Base-by-base conservation (phyloP, 768 basidiomycete genomes). In the Lactarius indigo region DNA sequence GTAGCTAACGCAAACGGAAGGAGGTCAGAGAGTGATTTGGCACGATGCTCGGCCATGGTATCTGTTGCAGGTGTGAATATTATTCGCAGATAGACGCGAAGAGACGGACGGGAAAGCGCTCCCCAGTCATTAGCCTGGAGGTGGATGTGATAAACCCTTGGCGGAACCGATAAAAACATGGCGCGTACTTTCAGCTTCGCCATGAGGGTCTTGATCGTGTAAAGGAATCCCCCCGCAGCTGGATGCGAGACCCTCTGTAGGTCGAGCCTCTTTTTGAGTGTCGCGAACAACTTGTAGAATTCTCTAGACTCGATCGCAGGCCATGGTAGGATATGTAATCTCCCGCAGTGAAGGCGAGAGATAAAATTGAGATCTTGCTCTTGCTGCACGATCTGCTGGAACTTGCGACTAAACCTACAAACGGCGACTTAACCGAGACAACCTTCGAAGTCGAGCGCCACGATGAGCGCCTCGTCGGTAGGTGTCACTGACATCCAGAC, bases 401-500 rank as follows among this genome's bases (percentile, higher is more conserved):
- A 84, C 66, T 87, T 85, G 8, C 81, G 76, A 1, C 77, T 79
- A 70, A 87, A 87, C 64, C 85, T 87, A 39, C 7, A 18, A 39
- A 52, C 9, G 56, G 15, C 18, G n/a, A 39, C 23, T 47, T 62
- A 47, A 57, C 37, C 23, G 41, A 26, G 20, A n/a, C 52, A 12
- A 80, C 87, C 87, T 80, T 88, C 87, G 42, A 88, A 88, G 64
- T 88, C 87, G 5, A 88, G 78, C 5, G 87, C 81, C 1, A 88
- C 85, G 15, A 88, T 75, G 13, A 88, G 70, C 0, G 74, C 73
- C 30, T 85, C 82, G 61, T 81, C 76, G 0, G 86, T 87, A 0
- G 87, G 87, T 2, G 87, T 86, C 5, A 85, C 84, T 1, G 86
- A 87, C 81, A 87, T 82, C 87, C 86, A 87, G 2, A 87, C 84